Conservation (phyloP, 768 basidiomycete species). For the Xerocomus spinulosus region DNA sequence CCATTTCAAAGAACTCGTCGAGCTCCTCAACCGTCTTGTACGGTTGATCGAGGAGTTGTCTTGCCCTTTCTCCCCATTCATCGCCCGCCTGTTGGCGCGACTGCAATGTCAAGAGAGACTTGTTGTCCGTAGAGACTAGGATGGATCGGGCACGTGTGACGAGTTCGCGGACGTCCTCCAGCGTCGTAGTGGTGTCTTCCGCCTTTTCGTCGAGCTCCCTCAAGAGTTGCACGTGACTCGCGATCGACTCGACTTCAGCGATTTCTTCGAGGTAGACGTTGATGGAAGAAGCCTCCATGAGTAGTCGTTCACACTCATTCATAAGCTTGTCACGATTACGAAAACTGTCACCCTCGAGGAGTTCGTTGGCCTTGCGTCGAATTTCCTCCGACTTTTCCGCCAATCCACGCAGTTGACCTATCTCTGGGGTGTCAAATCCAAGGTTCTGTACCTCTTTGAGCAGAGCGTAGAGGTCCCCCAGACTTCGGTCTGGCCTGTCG, state of each 20-base stretch:
- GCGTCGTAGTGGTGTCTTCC: conserved; percentile 59
- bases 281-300: conserved; percentile 66
- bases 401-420: conserved; percentile 48
- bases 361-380: conserved; percentile 46
- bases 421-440: conserved; percentile 83
- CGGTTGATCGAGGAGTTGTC: conserved; percentile 59
- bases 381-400: conserved; percentile 63
- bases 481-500: conserved; percentile 65
- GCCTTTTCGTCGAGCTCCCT: conserved; percentile 70
- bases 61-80: conserved; percentile 74
- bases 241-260: conserved; percentile 70
- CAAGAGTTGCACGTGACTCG: conserved; percentile 72
- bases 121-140: conserved; percentile 64
- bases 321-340: conserved; percentile 54
- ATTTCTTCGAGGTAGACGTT: conserved; percentile 85
- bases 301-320: conserved; percentile 65
- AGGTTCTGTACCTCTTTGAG: conserved; percentile 69
- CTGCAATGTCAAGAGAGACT: conserved; percentile 59
- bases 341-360: conserved; percentile 45
- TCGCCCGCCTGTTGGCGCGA: conserved; percentile 62
- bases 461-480: conserved; percentile 67
- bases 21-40: conserved; percentile 74
- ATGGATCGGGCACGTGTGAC: conserved; percentile 66
- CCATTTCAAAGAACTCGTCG: conserved; percentile 64
- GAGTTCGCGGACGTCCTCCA: conserved; percentile 74